Base-by-base conservation (phyloP, 768 basidiomycete species). In the Rhodosporidiobolus odoratus region DNA sequence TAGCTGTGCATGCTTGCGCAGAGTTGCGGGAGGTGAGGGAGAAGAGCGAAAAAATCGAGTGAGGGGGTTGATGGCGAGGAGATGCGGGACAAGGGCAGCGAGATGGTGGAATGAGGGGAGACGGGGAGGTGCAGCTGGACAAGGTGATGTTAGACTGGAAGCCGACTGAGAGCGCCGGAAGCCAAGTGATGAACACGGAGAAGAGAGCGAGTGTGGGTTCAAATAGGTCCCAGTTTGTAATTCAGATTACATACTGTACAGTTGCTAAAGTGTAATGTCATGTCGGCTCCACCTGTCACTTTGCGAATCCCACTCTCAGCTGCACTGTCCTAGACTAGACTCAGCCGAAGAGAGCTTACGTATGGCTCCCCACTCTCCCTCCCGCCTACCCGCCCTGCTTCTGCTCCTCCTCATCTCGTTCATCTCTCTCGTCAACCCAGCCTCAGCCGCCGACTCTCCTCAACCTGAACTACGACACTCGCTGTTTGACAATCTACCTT, bases 401-500 rank as follows among this genome's bases (percentile, higher is more conserved):
- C n/a, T 62, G 19, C 19, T 35, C 50, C 13, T 58, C 25, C 38
- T 62, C 54, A 37, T 32, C 5, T 9, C 32, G 30, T 37, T 58
- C 64, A n/a, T 41, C 21, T 25, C 63, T 21, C 27, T 27, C n/a
- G 50, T n/a, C n/a, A n/a, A n/a, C n/a, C n/a, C 63, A n/a, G 17
- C 32, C 19, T 56, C 66, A 23, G 10, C 62, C 6, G 41, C 58
- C 62, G 66, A 68, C 17, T 66, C 35, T 25, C 32, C 38, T 23
- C 65, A 70, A 40, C 76, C 76, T 9, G 47, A 23, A 0, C 63
- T 73, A 5, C 23, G 35, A 2, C 76, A 76, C 64, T 73, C 76
- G 32, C 50, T 76, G 32, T 76, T 76, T 37, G 76, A 75, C 25
- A 76, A 76, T 53, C 52, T 76, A 4, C 77, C 77, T 0, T 3